Evolutionary conservation across 129 eudicot species (phyloP).

Genomic region (Lonicera japonica): DNA sequence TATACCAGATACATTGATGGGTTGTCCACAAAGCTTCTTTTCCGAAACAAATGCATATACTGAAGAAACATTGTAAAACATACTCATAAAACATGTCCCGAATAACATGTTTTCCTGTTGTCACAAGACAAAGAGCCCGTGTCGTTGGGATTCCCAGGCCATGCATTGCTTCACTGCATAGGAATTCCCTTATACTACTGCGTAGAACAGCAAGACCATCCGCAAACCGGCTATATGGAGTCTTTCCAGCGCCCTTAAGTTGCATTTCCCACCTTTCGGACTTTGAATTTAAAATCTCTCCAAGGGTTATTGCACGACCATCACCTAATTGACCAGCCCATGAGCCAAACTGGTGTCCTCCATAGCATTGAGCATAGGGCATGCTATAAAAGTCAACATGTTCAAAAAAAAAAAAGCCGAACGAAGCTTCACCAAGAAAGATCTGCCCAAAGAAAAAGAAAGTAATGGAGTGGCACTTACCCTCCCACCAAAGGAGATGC

Average conservation of each 20-base stretch:
- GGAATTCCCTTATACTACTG: slow-evolving; percentile 91
- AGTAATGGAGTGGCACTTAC: slow-evolving; percentile 37
- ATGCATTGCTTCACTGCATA: slow-evolving; percentile 97
- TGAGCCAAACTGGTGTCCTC: slow-evolving; percentile 95
- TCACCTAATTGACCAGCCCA: slow-evolving; percentile 99
- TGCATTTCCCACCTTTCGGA: slow-evolving; percentile 90
- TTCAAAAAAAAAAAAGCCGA: not conserved
- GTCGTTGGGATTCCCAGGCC: slow-evolving; percentile 95
- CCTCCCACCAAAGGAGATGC: slow-evolving; percentile 74
- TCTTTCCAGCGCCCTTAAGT: slow-evolving; percentile 94
- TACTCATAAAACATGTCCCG: slow-evolving; percentile 99
- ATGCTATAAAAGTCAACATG: slow-evolving; percentile 28
- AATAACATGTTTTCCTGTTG: slow-evolving; percentile 75
- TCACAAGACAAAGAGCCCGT: slow-evolving; percentile 90
- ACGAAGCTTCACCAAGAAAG: not conserved
- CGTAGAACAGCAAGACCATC: slow-evolving; percentile 95
- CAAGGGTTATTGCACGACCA: slow-evolving; percentile 96
- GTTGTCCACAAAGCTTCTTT: too few species aligned
- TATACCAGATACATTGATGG: too few species aligned
- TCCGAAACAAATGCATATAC: too few species aligned
- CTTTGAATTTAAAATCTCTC: slow-evolving; percentile 70
- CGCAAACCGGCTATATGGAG: slow-evolving; percentile 97
- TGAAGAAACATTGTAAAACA: slow-evolving; percentile 18
- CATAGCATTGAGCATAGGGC: slow-evolving; percentile 93
- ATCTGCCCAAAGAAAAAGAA: not conserved